Conservation (phyloP, 179 eudicot genomes). For the Silene coronaria region DNA sequence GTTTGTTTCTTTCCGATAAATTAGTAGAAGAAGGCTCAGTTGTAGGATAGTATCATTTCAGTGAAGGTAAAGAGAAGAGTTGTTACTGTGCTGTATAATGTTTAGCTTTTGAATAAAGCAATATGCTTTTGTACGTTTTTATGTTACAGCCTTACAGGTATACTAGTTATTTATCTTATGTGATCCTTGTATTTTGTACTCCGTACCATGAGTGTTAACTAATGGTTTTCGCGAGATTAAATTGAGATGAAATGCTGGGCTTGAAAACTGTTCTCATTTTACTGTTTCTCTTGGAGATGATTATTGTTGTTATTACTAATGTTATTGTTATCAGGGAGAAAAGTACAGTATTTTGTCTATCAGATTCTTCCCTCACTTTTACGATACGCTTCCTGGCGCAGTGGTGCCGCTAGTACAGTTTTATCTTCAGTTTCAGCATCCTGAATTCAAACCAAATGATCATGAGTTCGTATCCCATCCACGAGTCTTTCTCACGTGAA, state of each 20-base stretch:
- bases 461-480: no score
- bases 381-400: no score
- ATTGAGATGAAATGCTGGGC: background rate
- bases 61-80: background rate
- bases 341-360: no score
- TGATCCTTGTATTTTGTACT: background rate
- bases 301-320: no score
- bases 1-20: slow-evolving; percentile 17
- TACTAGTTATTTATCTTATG: background rate
- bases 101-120: slow-evolving; percentile 20
- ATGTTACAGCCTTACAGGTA: slow-evolving; percentile 15
- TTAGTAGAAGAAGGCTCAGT: background rate
- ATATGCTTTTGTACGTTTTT: slow-evolving; percentile 10
- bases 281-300: background rate
- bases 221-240: background rate
- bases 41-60: slow-evolving; percentile 7
- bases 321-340: no score
- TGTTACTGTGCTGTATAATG: slow-evolving; percentile 9
- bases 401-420: no score
- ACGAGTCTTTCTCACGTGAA: no score
- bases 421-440: no score
- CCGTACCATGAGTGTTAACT: background rate
- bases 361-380: no score
- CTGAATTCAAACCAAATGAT: no score
- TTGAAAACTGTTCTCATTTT: background rate